Evolutionary conservation across 1,139 yeast genomes (phyloP).

Genomic region (Scheffersomyces lignicola): DNA sequence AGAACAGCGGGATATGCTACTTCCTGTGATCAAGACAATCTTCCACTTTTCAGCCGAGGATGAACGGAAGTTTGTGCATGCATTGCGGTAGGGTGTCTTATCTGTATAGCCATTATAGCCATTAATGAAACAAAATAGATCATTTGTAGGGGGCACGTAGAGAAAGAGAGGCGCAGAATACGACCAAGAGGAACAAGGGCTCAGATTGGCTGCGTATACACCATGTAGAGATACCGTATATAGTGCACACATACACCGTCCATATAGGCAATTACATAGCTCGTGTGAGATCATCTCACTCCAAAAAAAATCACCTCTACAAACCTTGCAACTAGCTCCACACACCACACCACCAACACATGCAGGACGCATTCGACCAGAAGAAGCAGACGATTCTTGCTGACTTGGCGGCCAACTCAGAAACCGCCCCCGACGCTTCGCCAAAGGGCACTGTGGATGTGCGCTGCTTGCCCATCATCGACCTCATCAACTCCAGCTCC

Average conservation of each 20-base stretch:
- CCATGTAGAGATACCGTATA: too few species aligned
- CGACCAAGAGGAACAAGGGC: too few species aligned
- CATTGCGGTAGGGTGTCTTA: conserved; percentile 55
- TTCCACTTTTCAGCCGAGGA: conserved; percentile 69
- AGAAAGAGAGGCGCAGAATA: conserved; percentile 2
- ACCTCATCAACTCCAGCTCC: conserved; percentile 57
- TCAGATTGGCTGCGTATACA: too few species aligned
- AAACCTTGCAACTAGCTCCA: too few species aligned
- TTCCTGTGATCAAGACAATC: conserved; percentile 82
- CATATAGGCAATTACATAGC: too few species aligned
- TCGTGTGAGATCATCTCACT: too few species aligned
- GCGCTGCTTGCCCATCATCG: conserved; percentile 68
- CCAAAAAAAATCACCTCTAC: too few species aligned
- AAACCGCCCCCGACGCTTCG: conserved; percentile 60
- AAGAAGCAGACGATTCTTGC: conserved; percentile 60
- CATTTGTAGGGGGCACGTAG: neutral
- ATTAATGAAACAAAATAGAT: conserved; percentile 1
- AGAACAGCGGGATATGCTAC: conserved; percentile 81
- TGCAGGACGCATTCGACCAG: conserved; percentile 64
- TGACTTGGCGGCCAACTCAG: conserved; percentile 49
- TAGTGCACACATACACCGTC: too few species aligned
- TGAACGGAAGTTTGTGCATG: conserved; percentile 64
- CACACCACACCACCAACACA: too few species aligned
- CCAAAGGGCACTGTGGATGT: conserved; percentile 85
- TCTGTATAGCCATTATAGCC: neutral